phyloP scores from a whole-genome alignment of 192 early-diverging fungal species.

The Backusella liffmaniae region DNA sequence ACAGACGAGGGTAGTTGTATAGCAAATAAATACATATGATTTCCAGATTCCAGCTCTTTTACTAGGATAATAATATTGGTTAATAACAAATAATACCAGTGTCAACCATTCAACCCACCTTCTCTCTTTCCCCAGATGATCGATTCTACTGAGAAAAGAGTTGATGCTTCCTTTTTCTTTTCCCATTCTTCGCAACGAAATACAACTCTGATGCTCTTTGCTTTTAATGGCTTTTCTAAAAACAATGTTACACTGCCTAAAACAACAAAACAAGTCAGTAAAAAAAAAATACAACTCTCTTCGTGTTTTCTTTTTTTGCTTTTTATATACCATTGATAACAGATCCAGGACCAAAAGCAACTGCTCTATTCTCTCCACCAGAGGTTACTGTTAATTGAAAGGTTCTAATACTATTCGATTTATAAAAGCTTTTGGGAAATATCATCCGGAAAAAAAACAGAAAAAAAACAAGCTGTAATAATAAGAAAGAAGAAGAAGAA shows the following conservation, averaged over 20 bases:
- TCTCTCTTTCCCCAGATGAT: constrained; percentile 12
- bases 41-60: constrained; percentile 14
- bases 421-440: constrained; percentile 13
- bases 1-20: constrained; percentile 23
- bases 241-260: constrained; percentile 19
- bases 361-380: constrained; percentile 11
- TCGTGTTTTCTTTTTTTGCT: not conserved
- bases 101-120: not conserved
- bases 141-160: constrained; percentile 19
- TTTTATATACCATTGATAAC: constrained; percentile 21
- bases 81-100: not conserved
- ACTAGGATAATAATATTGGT: not conserved
- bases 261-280: not conserved
- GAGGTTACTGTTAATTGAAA: constrained; percentile 13
- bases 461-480: not conserved
- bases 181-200: constrained; percentile 25
- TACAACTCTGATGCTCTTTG: constrained; percentile 17
- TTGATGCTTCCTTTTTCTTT: constrained; percentile 3
- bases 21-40: constrained; percentile 33
- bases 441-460: constrained; percentile 6
- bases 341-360: constrained; percentile 33
- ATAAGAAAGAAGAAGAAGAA: not conserved
- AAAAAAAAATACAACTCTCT: not conserved
- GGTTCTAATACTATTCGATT: not conserved
- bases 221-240: constrained; percentile 12